Evolutionary conservation across 176 grass and related monocot species (phyloP).

Genomic region (Hyparrhenia diplandra): DNA sequence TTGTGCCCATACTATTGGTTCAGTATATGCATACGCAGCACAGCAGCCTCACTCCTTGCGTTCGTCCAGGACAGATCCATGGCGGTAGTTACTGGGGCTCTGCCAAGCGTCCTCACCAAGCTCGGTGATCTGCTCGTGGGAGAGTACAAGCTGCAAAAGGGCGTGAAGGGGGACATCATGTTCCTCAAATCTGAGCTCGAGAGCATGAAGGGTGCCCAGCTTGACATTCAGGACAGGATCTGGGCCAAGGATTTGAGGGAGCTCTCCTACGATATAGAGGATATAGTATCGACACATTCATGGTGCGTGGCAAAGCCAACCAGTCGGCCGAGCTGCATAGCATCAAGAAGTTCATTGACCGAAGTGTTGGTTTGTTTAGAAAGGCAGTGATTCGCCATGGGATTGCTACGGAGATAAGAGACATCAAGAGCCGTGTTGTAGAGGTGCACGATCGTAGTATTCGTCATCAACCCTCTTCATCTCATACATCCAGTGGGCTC

Average conservation of each 20-base stretch:
- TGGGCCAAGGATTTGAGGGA: neutral
- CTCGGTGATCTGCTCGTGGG: too few relatives aligned
- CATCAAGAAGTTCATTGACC: neutral
- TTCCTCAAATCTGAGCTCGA: neutral
- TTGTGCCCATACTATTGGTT: too few relatives aligned
- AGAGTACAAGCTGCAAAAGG: too few relatives aligned
- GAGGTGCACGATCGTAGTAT: too few relatives aligned
- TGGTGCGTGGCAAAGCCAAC: fast-evolving
- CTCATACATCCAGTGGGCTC: too few relatives aligned
- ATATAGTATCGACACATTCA: neutral
- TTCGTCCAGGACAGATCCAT: too few relatives aligned
- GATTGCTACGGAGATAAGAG: neutral
- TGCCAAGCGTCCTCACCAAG: too few relatives aligned
- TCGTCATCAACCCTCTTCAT: too few relatives aligned
- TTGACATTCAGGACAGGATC: neutral
- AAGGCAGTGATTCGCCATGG: neutral
- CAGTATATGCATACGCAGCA: too few relatives aligned
- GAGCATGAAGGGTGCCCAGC: neutral
- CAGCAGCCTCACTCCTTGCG: too few relatives aligned
- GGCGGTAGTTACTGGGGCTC: too few relatives aligned
- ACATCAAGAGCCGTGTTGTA: neutral
- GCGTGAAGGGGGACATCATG: neutral
- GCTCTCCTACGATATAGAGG: neutral
- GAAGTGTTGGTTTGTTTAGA: neutral
- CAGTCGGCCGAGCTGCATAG: neutral